A percentile compares a stretch with the other conserved stretches of the same genome.
Conservation (phyloP, 1,284 basidiomycete species). For the Vanrija pseudolonga region DNA sequence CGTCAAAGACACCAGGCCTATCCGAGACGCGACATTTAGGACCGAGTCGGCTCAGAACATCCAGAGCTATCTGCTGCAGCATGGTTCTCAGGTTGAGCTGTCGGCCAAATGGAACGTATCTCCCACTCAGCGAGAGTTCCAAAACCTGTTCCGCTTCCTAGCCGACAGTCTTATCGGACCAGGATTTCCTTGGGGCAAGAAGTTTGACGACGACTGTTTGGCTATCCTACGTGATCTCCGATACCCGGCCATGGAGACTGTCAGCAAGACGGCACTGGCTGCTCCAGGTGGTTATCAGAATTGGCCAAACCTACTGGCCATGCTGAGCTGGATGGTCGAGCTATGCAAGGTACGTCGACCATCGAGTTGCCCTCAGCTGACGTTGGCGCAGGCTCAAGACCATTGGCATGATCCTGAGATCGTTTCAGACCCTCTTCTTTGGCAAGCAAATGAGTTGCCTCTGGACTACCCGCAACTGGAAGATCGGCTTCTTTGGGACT, state of each 20-base stretch:
- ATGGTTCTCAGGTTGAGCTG: slow-evolving; percentile 59
- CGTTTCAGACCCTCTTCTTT: slow-evolving; percentile 66
- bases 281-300: slow-evolving; percentile 78
- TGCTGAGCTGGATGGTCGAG: slow-evolving; percentile 82
- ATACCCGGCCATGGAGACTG: slow-evolving; percentile 69
- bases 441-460: slow-evolving; percentile 31
- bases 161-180: slow-evolving; percentile 66
- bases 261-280: slow-evolving; percentile 76
- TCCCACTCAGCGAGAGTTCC: slow-evolving; percentile 76
- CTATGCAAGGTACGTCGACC: slow-evolving; percentile 49
- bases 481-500: slow-evolving; percentile 69
- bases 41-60: slow-evolving; percentile 70
- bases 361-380: slow-evolving; percentile 1
- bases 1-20: slow-evolving; percentile 68
- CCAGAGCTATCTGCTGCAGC: slow-evolving; percentile 60
- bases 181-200: slow-evolving; percentile 55
- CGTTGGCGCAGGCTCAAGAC: slow-evolving; percentile 45
- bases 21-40: slow-evolving; percentile 69
- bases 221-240: slow-evolving; percentile 66
- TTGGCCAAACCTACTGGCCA: slow-evolving; percentile 75
- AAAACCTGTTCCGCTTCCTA: slow-evolving; percentile 71
- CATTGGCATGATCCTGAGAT: slow-evolving; percentile 60
- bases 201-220: slow-evolving; percentile 72
- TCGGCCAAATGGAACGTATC: slow-evolving; percentile 62
- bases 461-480: slow-evolving; percentile 52